Evolutionary conservation across 495 filamentous ascomycete genomes (phyloP).

Genomic region (Penicillium roqueforti): DNA sequence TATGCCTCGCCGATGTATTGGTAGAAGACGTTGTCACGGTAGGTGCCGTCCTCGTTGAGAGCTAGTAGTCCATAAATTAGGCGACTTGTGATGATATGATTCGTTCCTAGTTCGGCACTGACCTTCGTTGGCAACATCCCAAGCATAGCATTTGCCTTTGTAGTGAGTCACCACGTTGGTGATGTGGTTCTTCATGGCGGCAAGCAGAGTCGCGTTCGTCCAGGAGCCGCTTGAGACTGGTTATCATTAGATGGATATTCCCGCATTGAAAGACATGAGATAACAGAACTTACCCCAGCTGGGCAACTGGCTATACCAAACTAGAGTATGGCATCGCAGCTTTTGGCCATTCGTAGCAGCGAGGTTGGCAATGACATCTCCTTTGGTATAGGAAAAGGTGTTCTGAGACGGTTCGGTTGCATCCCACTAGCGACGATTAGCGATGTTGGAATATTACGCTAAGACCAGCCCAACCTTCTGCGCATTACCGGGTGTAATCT

Average conservation of each 20-base stretch:
- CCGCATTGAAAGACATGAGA: background rate
- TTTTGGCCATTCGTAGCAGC: slow-evolving; percentile 52
- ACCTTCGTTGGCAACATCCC: slow-evolving; percentile 45
- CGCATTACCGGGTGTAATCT: slow-evolving; percentile 56
- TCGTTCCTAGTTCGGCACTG: background rate
- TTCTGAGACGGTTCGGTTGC: slow-evolving; percentile 46
- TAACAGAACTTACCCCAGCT: slow-evolving; percentile 41
- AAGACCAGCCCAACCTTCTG: slow-evolving; percentile 39
- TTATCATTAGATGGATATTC: slow-evolving; percentile 4
- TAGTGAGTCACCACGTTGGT: slow-evolving; percentile 49
- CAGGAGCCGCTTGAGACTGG: slow-evolving; percentile 51
- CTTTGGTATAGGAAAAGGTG: slow-evolving; percentile 47
- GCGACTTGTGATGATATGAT: slow-evolving; percentile 1
- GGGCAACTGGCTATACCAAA: slow-evolving; percentile 60
- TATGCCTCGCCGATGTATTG: slow-evolving; percentile 40
- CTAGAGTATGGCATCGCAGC: slow-evolving; percentile 57
- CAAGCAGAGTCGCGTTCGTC: slow-evolving; percentile 48
- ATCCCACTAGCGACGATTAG: slow-evolving; percentile 38
- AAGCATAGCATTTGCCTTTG: slow-evolving; percentile 50
- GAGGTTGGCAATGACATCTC: slow-evolving; percentile 47
- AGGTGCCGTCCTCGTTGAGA: slow-evolving; percentile 46
- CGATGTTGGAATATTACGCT: background rate
- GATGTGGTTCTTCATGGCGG: slow-evolving; percentile 52
- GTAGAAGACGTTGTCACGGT: slow-evolving; percentile 41
- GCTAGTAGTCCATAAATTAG: slow-evolving; percentile 11